These are phyloP conservation scores for Chlamydomonas incerta DNA, from an alignment of 139 green algal species.

Conservation along the genomic window DNA sequence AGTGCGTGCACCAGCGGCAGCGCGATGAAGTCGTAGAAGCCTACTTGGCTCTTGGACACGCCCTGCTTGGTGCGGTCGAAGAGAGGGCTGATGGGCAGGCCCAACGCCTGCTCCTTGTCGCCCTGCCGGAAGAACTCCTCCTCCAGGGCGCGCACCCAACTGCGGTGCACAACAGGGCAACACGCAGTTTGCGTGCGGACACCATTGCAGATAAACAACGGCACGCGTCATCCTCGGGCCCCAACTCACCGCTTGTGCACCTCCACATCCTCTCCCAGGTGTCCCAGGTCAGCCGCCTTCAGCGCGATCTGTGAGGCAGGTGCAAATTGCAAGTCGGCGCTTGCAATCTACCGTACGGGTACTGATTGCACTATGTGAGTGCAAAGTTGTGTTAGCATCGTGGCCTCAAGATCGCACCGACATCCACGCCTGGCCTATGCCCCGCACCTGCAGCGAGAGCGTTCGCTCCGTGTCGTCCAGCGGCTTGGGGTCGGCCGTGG, in stretches of 20 bases:
- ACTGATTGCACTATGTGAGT: too few relatives aligned
- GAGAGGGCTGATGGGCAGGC: neutral
- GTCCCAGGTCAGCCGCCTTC: slow-evolving; percentile 12
- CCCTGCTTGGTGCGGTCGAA: neutral
- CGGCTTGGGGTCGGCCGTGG: neutral
- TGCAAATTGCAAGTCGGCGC: neutral
- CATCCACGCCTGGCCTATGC: neutral
- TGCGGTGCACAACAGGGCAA: neutral
- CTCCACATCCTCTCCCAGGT: slow-evolving; percentile 4
- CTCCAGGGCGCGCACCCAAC: neutral
- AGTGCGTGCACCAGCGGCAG: neutral
- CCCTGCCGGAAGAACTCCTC: too few relatives aligned
- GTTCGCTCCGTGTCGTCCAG: slow-evolving; percentile 12
- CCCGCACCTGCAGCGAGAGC: neutral
- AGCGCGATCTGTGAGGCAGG: neutral
- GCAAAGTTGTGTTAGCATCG: too few relatives aligned
- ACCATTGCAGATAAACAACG: too few relatives aligned
- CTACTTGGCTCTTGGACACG: neutral
- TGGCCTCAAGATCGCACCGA: neutral
- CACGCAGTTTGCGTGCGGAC: too few relatives aligned
- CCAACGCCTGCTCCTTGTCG: too few relatives aligned
- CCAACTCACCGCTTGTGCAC: slow-evolving; percentile 5
- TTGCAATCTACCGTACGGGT: too few relatives aligned
- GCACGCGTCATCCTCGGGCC: too few relatives aligned
- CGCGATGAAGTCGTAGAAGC: neutral